phyloP scores from a whole-genome alignment of 2,329 filamentous ascomycete genomes.

The Pseudopyrenochaeta lycopersici region DNA sequence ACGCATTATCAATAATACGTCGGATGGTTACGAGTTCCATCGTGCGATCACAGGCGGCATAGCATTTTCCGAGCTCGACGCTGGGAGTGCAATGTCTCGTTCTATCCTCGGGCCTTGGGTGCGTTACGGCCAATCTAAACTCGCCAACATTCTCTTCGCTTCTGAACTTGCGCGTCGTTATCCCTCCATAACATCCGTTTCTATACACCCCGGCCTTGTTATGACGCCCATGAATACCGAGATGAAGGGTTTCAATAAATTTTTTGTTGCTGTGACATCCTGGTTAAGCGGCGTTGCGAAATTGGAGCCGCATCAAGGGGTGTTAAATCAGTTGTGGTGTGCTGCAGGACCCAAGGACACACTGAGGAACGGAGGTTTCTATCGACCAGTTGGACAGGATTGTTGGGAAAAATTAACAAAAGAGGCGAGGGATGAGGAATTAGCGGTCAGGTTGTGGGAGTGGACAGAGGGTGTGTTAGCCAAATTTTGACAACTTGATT shows the following conservation, averaged over 20 bases:
- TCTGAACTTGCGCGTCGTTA: slow-evolving; percentile 51
- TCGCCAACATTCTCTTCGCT: slow-evolving; percentile 58
- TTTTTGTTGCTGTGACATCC: slow-evolving; percentile 15
- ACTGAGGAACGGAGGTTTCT: slow-evolving; percentile 51
- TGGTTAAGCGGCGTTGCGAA: not conserved
- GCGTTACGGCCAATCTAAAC: slow-evolving; percentile 58
- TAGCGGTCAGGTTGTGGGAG: slow-evolving; percentile 22
- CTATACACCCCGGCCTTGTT: slow-evolving; percentile 58
- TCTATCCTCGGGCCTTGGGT: slow-evolving; percentile 33
- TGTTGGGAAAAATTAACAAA: slow-evolving; percentile 12
- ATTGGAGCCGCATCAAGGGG: slow-evolving; percentile 30
- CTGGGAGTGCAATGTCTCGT: slow-evolving; percentile 29
- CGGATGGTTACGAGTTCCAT: slow-evolving; percentile 29
- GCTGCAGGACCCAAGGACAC: slow-evolving; percentile 36
- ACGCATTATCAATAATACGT: slow-evolving; percentile 52
- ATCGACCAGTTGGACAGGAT: slow-evolving; percentile 33
- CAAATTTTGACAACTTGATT: slow-evolving; percentile 1
- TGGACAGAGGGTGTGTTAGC: slow-evolving; percentile 29
- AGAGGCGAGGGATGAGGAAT: slow-evolving; percentile 11
- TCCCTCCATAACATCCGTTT: slow-evolving; percentile 50
- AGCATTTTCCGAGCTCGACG: slow-evolving; percentile 39
- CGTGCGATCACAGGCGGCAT: slow-evolving; percentile 33
- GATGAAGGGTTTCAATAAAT: slow-evolving; percentile 20
- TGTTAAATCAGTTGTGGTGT: slow-evolving; percentile 51
- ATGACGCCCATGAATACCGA: slow-evolving; percentile 48